phyloP scores from a whole-genome alignment of 1,139 yeast genomes.

The Zhuliangozyma blackwelliae region DNA sequence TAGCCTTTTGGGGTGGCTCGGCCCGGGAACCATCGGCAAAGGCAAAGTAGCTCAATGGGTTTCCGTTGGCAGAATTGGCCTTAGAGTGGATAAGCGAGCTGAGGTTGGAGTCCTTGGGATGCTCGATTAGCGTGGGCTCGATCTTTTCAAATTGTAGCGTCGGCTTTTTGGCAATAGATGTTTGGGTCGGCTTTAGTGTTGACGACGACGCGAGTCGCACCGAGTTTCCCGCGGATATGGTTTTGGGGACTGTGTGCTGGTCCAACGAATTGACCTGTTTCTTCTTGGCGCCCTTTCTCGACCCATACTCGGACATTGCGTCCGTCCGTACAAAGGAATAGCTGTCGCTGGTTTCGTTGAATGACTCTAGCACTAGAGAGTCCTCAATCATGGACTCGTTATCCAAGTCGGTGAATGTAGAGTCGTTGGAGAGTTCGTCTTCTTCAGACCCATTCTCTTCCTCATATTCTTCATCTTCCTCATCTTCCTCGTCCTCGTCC shows the following conservation, averaged over 20 bases:
- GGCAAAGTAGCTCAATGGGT: slow-evolving; percentile 52
- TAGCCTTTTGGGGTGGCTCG: slow-evolving; percentile 21
- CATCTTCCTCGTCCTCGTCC: slow-evolving; percentile 9
- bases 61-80: slow-evolving; percentile 30
- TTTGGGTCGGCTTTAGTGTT: neutral
- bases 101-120: slow-evolving; percentile 23
- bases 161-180: slow-evolving; percentile 6
- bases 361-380: slow-evolving; percentile 28
- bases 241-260: slow-evolving; percentile 14
- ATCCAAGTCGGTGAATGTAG: slow-evolving; percentile 45
- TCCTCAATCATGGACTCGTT: slow-evolving; percentile 35
- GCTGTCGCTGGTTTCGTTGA: slow-evolving; percentile 7
- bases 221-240: slow-evolving; percentile 1
- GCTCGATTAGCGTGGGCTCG: slow-evolving; percentile 8
- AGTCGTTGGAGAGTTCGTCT: slow-evolving; percentile 32
- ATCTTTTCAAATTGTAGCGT: slow-evolving; percentile 24
- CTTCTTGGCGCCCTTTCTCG: slow-evolving; percentile 17
- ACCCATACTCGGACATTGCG: slow-evolving; percentile 7
- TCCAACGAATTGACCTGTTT: slow-evolving; percentile 17
- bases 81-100: slow-evolving; percentile 40
- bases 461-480: slow-evolving; percentile 8
- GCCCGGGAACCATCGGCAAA: slow-evolving; percentile 34
- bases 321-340: slow-evolving; percentile 8
- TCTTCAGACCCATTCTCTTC: slow-evolving; percentile 21
- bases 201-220: slow-evolving; percentile 1